Evolutionary conservation across 345 rosid species (phyloP).

Genomic region (Gossypium rotundifolium): DNA sequence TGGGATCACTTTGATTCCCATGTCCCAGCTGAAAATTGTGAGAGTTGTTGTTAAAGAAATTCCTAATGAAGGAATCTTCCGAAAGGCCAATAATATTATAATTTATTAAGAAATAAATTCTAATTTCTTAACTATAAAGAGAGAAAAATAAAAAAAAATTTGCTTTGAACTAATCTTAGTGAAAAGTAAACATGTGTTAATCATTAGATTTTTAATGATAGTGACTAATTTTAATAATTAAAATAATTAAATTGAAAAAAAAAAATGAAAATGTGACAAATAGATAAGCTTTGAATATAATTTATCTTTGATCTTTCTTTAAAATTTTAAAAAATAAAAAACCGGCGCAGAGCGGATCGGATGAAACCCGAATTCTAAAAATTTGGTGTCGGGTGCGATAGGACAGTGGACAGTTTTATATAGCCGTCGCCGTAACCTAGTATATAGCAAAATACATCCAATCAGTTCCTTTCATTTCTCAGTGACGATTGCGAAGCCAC

Average conservation of each 20-base stretch:
- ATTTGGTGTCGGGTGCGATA: neutral
- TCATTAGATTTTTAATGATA: no score
- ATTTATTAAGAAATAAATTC: no score
- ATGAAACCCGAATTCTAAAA: neutral
- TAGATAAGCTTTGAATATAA: no score
- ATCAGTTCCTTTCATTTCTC: neutral
- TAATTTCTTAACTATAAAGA: no score
- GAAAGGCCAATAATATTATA: neutral
- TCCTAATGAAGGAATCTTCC: constrained; percentile 22
- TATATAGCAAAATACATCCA: neutral
- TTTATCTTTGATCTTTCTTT: no score
- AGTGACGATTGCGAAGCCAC: neutral
- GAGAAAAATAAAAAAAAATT: no score
- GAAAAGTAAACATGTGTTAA: no score
- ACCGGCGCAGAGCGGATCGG: neutral
- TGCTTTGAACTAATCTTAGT: no score
- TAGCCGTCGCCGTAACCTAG: neutral
- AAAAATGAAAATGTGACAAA: no score
- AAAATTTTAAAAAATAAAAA: neutral
- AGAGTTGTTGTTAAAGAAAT: neutral
- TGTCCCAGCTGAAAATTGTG: constrained; percentile 5
- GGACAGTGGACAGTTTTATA: neutral
- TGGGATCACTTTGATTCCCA: constrained; percentile 2
- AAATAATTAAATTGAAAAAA: no score
- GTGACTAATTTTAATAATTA: no score